A percentile compares a stretch with the other conserved stretches of the same genome.
These are phyloP conservation scores for Wickerhamiella vanderwaltii DNA, from an alignment of 805 yeast species.

Conservation along the genomic window DNA sequence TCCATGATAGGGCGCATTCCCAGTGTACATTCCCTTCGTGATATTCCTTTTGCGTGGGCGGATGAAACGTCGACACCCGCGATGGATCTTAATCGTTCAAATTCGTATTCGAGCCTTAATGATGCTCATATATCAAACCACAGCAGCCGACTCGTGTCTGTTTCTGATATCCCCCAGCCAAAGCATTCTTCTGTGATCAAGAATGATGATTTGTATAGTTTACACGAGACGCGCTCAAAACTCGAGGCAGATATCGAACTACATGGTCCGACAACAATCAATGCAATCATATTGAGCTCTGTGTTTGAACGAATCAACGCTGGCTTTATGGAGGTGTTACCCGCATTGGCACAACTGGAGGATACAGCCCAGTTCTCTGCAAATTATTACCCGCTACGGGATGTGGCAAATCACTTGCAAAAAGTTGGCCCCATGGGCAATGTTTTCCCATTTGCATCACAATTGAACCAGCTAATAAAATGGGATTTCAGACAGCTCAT, in stretches of 20 bases:
- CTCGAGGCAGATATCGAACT: conserved; percentile 6
- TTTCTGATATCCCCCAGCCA: background rate
- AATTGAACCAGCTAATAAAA: conserved; percentile 13
- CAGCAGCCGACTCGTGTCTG: conserved; percentile 2
- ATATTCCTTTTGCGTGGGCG: conserved; percentile 19
- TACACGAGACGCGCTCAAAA: background rate
- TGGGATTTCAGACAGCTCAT: conserved; percentile 25
- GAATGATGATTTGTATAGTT: conserved; percentile 6
- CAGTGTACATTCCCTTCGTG: conserved; percentile 20
- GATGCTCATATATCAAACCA: conserved; percentile 4
- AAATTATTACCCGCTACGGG: conserved; percentile 19
- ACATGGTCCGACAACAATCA: conserved; percentile 8
- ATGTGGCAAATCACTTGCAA: conserved; percentile 13
- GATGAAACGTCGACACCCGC: background rate
- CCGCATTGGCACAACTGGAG: background rate
- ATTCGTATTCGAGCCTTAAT: conserved; percentile 1
- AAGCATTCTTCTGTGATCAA: conserved; percentile 7
- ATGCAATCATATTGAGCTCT: conserved; percentile 10
- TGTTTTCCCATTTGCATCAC: conserved; percentile 11
- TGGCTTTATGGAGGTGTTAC: background rate
- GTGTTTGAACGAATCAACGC: conserved; percentile 11
- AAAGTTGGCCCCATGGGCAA: conserved; percentile 15
- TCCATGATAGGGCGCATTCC: conserved; percentile 12
- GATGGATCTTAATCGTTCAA: background rate
- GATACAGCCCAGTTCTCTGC: conserved; percentile 17